phyloP scores from a whole-genome alignment of 202 grass and related monocot genomes.

The Tripidium arundinaceum region DNA sequence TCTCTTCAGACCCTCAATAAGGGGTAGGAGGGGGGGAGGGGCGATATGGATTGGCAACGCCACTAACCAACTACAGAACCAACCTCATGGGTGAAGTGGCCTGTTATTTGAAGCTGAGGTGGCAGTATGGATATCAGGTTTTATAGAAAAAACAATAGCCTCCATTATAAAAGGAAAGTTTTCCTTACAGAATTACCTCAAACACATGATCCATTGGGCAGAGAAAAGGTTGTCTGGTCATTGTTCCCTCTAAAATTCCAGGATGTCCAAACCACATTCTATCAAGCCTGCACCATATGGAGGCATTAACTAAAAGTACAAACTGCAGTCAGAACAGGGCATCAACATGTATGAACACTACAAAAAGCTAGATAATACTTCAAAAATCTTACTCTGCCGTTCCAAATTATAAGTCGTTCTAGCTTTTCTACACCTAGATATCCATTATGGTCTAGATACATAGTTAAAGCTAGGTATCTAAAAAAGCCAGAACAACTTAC shows the following conservation, averaged over 20 bases:
- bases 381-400: neutral
- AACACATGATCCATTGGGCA: constrained; percentile 99
- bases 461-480: neutral
- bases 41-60: neutral
- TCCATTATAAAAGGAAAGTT: neutral
- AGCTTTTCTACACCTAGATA: neutral
- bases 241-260: constrained; percentile 85
- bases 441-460: neutral
- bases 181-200: constrained; percentile 55
- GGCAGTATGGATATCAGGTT: neutral
- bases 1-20: neutral
- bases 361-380: constrained; percentile 13
- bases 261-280: constrained; percentile 98
- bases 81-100: neutral
- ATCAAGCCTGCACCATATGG: constrained; percentile 97
- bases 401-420: neutral
- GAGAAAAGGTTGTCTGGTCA: constrained; percentile 94
- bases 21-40: neutral
- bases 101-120: neutral
- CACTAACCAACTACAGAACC: neutral
- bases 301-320: constrained; percentile 92
- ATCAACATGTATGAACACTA: constrained; percentile 22
- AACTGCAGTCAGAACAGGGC: constrained; percentile 36
- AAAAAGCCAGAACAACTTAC: neutral
- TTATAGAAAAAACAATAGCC: neutral